Evolutionary conservation across 768 basidiomycete species (phyloP).

Genomic region (Polyporus arcularius): DNA sequence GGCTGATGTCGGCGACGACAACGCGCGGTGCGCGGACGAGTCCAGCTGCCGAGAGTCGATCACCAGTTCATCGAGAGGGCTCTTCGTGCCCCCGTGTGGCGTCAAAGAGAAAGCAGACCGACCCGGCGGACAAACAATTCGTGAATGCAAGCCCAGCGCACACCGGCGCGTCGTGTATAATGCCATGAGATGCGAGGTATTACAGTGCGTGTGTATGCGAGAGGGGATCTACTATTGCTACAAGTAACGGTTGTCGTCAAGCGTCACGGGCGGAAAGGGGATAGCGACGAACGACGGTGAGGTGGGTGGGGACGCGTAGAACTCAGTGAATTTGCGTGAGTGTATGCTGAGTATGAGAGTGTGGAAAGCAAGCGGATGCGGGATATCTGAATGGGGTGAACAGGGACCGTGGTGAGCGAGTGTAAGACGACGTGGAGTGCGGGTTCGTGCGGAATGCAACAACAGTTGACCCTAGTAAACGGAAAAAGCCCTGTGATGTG

Average conservation of each 20-base stretch:
- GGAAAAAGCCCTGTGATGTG: neutral
- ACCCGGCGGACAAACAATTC: neutral
- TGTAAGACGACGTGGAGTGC: too few species aligned
- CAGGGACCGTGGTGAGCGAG: too few species aligned
- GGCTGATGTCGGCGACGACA: too few species aligned
- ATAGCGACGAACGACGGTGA: neutral
- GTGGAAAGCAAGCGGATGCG: too few species aligned
- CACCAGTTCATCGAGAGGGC: too few species aligned
- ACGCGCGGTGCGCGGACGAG: too few species aligned
- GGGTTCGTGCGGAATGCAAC: slow-evolving; percentile 16
- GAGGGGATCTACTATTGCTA: slow-evolving; percentile 1
- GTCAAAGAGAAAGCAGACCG: too few species aligned
- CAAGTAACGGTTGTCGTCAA: neutral
- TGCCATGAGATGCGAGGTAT: slow-evolving; percentile 27
- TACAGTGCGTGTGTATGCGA: slow-evolving; percentile 11
- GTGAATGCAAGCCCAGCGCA: slow-evolving; percentile 22
- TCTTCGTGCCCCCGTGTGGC: too few species aligned
- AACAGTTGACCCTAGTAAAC: slow-evolving; percentile 18
- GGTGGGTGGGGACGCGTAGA: neutral
- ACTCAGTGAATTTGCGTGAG: too few species aligned
- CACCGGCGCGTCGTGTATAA: slow-evolving; percentile 28
- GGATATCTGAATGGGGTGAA: too few species aligned
- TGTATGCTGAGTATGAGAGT: neutral
- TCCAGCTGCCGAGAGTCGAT: too few species aligned
- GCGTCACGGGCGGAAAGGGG: neutral